Evolutionary conservation across 805 yeast species (phyloP).

Genomic region (Myxozyma mucilagina): DNA sequence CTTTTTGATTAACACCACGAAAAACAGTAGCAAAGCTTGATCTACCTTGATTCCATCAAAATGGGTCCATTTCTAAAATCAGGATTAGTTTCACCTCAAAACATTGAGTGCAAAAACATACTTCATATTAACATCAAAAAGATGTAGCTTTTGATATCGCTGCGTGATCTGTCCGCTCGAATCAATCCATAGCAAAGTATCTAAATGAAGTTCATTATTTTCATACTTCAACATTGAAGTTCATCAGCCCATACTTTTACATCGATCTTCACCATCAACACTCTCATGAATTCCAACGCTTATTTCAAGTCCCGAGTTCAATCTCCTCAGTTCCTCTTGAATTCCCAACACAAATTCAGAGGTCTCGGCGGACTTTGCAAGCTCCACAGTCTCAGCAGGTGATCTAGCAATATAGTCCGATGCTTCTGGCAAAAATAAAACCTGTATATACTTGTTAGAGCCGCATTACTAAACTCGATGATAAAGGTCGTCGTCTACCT

Average conservation of each 20-base stretch:
- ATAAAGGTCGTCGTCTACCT: constrained; percentile 41
- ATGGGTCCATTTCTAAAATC: constrained; percentile 68
- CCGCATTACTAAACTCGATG: neutral
- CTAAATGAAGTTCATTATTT: neutral
- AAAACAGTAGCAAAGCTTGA: neutral
- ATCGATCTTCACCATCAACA: constrained; percentile 48
- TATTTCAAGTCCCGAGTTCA: constrained; percentile 53
- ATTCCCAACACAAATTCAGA: constrained; percentile 48
- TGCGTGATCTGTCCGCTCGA: constrained; percentile 63
- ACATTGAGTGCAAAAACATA: constrained; percentile 4
- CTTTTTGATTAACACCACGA: constrained; percentile 27
- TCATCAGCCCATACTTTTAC: constrained; percentile 45
- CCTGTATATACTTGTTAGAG: neutral
- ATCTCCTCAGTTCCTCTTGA: constrained; percentile 48
- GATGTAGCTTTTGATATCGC: constrained; percentile 79
- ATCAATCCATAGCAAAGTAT: constrained; percentile 71
- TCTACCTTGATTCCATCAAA: constrained; percentile 59
- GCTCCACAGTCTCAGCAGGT: constrained; percentile 60
- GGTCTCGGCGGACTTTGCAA: constrained; percentile 53
- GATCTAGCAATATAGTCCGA: constrained; percentile 79
- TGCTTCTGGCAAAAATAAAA: constrained; percentile 86
- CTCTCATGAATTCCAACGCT: constrained; percentile 92
- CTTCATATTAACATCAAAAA: constrained; percentile 80
- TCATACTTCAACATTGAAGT: neutral
- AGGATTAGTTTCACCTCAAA: neutral